Conservation (phyloP, 306 rosid genomes). For the Medicago arabica region DNA sequence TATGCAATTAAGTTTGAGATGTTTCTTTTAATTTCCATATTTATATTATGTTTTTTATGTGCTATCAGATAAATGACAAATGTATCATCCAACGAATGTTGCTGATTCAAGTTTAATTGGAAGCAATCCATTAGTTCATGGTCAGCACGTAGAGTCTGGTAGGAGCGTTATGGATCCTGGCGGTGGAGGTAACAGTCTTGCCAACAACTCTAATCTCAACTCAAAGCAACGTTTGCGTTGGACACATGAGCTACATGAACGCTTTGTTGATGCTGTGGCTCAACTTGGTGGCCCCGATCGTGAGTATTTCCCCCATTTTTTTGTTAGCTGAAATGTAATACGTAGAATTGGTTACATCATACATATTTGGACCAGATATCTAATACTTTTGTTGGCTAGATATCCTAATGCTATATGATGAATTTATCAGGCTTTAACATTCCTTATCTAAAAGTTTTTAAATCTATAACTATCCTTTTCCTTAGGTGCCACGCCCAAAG, state of each 20-base stretch:
- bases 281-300: constrained; percentile 99
- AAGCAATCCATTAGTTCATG: constrained; percentile 64
- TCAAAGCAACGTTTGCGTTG: constrained; percentile 93
- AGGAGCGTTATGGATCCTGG: constrained; percentile 69
- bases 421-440: constrained; percentile 28
- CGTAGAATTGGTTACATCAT: constrained; percentile 3
- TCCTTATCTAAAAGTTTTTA: constrained; percentile 20
- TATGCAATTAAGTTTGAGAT: constrained; percentile 31
- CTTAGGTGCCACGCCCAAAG: constrained; percentile 97
- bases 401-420: constrained; percentile 31
- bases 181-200: constrained; percentile 68
- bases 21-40: constrained; percentile 33
- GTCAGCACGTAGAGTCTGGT: constrained; percentile 60
- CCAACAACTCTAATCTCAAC: constrained; percentile 66
- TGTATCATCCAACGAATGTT: constrained; percentile 67
- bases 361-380: constrained; percentile 33
- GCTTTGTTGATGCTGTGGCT: constrained; percentile 94
- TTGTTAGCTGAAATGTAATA: constrained; percentile 13
- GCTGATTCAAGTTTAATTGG: constrained; percentile 57
- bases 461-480: constrained; percentile 31
- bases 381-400: constrained; percentile 32
- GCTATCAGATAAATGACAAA: constrained; percentile 67
- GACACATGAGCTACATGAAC: constrained; percentile 97
- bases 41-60: constrained; percentile 31
- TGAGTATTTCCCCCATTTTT: constrained; percentile 59